Evolutionary conservation across 306 rosid species (phyloP).

Genomic region (Ziziphus jujuba): DNA sequence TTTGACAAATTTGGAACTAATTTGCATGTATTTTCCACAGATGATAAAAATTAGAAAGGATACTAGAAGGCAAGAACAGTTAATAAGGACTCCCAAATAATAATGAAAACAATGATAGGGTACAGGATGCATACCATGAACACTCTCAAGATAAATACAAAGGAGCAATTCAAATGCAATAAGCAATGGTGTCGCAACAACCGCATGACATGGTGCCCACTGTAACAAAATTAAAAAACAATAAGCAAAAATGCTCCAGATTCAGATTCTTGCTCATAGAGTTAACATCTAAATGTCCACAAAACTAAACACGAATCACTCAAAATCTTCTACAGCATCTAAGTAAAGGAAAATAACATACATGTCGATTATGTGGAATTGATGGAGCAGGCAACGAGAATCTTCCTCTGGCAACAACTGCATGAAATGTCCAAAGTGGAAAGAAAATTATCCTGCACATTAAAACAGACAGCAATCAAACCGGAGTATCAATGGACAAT

Average conservation of each 20-base stretch:
- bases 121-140: constrained; percentile 51
- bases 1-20: background rate
- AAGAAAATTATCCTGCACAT: constrained; percentile 70
- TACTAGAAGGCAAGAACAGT: constrained; percentile 5
- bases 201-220: constrained; percentile 99
- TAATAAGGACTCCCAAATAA: constrained; percentile 14
- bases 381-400: constrained; percentile 98
- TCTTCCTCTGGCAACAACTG: constrained; percentile 92
- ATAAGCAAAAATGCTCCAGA: background rate
- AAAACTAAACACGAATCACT: constrained; percentile 5
- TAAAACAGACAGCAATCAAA: constrained; percentile 20
- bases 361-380: constrained; percentile 91
- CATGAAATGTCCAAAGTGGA: constrained; percentile 96
- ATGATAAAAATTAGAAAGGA: background rate
- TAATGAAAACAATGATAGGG: constrained; percentile 8
- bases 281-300: background rate
- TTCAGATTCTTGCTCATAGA: constrained; percentile 4
- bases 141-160: constrained; percentile 92
- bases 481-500: background rate
- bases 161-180: constrained; percentile 95
- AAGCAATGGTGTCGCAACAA: constrained; percentile 88
- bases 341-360: constrained; percentile 38
- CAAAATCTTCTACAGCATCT: constrained; percentile 13
- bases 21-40: background rate
- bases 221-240: constrained; percentile 54